Evolutionary conservation across 345 rosid genomes (phyloP).

Genomic region (Rhodamnia rubescens): DNA sequence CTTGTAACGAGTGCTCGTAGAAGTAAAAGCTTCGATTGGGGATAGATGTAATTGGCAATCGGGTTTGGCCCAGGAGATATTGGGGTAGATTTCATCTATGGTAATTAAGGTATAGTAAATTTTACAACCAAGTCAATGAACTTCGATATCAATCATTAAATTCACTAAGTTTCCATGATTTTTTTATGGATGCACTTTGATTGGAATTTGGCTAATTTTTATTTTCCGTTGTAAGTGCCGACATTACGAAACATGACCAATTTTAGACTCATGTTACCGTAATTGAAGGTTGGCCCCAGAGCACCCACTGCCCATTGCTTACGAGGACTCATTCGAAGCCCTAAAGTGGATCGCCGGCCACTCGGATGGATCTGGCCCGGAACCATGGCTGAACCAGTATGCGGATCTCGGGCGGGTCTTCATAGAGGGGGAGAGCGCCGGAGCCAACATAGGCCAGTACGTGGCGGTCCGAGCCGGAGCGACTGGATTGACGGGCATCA

Average conservation of each 20-base stretch:
- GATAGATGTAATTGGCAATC: background rate
- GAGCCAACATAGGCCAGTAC: conserved; percentile 42
- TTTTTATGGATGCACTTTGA: background rate
- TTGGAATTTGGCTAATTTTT: background rate
- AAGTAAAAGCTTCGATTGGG: background rate
- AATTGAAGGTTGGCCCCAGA: conserved; percentile 47
- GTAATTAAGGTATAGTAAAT: background rate
- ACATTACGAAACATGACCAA: background rate
- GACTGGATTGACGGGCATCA: conserved; percentile 6
- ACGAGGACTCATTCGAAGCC: conserved; percentile 45
- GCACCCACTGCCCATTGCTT: conserved; percentile 33
- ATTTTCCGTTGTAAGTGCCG: background rate
- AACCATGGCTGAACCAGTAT: conserved; percentile 30
- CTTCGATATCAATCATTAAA: background rate
- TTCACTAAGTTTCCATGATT: background rate
- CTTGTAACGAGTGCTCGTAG: background rate
- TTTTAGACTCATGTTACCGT: background rate
- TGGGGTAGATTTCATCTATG: background rate
- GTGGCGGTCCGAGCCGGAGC: conserved; percentile 17
- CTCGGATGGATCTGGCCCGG: conserved; percentile 20
- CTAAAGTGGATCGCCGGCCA: conserved; percentile 43
- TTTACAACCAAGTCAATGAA: background rate
- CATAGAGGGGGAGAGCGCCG: conserved; percentile 56
- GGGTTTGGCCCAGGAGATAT: background rate
- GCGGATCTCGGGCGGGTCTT: conserved; percentile 29